These are phyloP conservation scores for Ormosia emarginata DNA, from an alignment of 306 rosid genomes.

Conservation along the genomic window DNA sequence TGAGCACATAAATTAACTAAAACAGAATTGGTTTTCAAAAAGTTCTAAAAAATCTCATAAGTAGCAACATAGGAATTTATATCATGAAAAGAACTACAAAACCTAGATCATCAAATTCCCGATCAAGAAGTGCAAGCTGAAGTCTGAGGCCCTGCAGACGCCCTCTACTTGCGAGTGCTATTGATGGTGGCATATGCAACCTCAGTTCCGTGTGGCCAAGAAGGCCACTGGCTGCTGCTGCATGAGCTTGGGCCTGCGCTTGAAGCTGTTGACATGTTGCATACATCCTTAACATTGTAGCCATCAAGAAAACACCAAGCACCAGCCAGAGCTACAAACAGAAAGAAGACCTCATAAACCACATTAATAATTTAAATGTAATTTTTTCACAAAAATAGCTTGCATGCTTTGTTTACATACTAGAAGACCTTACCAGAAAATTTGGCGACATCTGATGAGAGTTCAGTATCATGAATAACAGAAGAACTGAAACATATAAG, in stretches of 20 bases:
- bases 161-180: constrained; percentile 82
- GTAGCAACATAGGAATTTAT: not conserved
- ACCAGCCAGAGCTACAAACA: constrained; percentile 82
- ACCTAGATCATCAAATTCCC: constrained; percentile 97
- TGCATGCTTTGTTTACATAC: constrained; percentile 2
- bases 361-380: constrained; percentile 1
- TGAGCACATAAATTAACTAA: not conserved
- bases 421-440: constrained; percentile 64
- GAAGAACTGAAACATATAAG: constrained; percentile 58
- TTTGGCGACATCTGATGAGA: constrained; percentile 97
- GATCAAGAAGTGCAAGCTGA: constrained; percentile 97
- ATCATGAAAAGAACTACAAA: constrained; percentile 14
- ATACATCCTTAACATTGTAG: constrained; percentile 92
- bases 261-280: constrained; percentile 99
- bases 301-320: constrained; percentile 96
- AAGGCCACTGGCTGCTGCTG: constrained; percentile 82
- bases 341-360: not conserved
- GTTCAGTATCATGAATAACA: constrained; percentile 85
- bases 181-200: constrained; percentile 88
- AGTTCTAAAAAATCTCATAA: not conserved
- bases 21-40: constrained; percentile 4
- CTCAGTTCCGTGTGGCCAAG: constrained; percentile 87
- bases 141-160: constrained; percentile 95
- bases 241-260: constrained; percentile 96
- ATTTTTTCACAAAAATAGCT: not conserved